These are phyloP conservation scores for Macrolepiota albuminosa DNA, from an alignment of 768 basidiomycete species.

Conservation along the genomic window DNA sequence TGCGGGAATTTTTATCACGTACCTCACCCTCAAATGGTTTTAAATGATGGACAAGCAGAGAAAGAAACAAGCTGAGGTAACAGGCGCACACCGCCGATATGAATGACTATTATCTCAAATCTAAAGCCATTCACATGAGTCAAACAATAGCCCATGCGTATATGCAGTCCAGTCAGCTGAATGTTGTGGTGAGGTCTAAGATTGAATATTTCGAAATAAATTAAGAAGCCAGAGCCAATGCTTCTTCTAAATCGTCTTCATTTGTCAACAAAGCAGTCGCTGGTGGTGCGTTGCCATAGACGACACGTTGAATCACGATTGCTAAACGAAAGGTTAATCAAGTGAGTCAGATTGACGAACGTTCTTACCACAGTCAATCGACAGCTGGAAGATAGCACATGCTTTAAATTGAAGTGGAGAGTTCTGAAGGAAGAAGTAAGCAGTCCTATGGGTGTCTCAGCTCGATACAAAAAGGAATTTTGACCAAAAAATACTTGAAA, in stretches of 20 bases:
- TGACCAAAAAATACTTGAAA: constrained; percentile 58
- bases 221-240: constrained; percentile 48
- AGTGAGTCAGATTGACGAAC: neutral
- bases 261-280: constrained; percentile 41
- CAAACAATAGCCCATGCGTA: too few species aligned
- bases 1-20: neutral
- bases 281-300: constrained; percentile 72
- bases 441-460: constrained; percentile 41
- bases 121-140: neutral
- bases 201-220: neutral
- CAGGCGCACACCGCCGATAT: neutral
- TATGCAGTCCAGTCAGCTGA: neutral
- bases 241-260: constrained; percentile 74
- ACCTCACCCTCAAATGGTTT: neutral
- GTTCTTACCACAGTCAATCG: constrained; percentile 65
- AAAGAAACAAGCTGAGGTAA: neutral
- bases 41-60: neutral
- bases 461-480: constrained; percentile 1
- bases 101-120: neutral
- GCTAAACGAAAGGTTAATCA: constrained; percentile 32
- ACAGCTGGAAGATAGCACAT: constrained; percentile 81
- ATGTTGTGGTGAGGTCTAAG: neutral
- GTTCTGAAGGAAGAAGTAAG: constrained; percentile 72
- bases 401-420: constrained; percentile 79
- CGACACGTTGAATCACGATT: constrained; percentile 68